Base-by-base conservation (phyloP, 495 filamentous ascomycete species). In the Podospora pseudopauciseta region DNA sequence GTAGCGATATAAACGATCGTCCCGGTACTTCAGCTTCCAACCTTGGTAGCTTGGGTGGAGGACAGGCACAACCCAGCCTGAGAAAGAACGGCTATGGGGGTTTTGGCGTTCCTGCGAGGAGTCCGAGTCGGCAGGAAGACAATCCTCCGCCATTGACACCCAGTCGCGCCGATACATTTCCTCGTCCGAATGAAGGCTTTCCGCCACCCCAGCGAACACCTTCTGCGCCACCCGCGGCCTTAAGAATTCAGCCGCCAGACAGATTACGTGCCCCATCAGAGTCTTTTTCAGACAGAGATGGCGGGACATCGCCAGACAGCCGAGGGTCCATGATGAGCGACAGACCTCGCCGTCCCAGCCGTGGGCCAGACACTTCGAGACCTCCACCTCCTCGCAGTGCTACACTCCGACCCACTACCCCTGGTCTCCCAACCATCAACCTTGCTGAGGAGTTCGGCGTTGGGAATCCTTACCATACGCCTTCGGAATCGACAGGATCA, bases 401-500 rank as follows among this genome's bases (percentile, higher is more conserved):
- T 60, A 67, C 80, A 20, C 70, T 80, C 20, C 80, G 78, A 56
- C 68, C 76, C 19, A 69, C 65, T 57, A 74, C 76, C 7, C 74
- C 73, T 3, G 68, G 75, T 6, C 70, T 79, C 11, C 84, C 84
- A 9, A 71, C 76, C 9, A 75, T 84, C 53, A 84, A 86, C 64
- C 80, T 84, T 4, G 80, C 80, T n/a, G 79, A 79, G 32, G 83
- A 83, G 27, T 86, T 86, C 63, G 84, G 83, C 18, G 75, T 81
- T 23, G 78, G 81, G 28, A 87, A 87, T 64, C 81, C 85, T 0
- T 86, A 88, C 74, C 89, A 91, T 73, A 83, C 83, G 3, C 78
- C 88, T 0, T 87, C 89, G 0, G 85, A 87, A 68, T 95, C 91
- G 1, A 84, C 84, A 27, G 86, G 86, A 2, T 93, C 91, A 5